A percentile compares a stretch with the other conserved stretches of the same genome.
phyloP scores from a whole-genome alignment of 257 asterid species.

The Lycium barbarum region DNA sequence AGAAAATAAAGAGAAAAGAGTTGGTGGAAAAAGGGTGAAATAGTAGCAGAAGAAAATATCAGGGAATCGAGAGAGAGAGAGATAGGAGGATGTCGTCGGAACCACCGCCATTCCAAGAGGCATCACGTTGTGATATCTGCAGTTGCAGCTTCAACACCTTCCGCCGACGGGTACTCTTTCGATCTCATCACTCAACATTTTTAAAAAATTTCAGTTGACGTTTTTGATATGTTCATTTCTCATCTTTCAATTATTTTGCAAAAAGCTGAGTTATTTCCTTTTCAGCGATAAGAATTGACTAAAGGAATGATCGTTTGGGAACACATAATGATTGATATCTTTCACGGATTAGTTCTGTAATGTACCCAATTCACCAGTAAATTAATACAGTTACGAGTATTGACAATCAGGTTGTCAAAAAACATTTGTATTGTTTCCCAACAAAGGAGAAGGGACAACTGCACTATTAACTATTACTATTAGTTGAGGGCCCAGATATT shows the following conservation, averaged over 20 bases:
- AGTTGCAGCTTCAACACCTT: conserved; percentile 94
- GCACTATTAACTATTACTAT: neutral
- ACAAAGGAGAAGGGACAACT: neutral
- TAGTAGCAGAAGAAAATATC: neutral
- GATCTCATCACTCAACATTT: conserved; percentile 16
- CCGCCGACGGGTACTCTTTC: conserved; percentile 80
- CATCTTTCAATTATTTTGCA: neutral
- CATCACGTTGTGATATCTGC: conserved; percentile 94
- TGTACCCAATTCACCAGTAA: neutral
- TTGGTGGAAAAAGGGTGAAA: neutral
- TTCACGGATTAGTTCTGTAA: neutral
- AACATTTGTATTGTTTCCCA: neutral
- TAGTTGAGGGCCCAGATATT: neutral
- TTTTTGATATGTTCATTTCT: neutral
- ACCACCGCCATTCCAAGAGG: conserved; percentile 85
- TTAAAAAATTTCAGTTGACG: neutral
- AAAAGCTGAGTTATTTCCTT: neutral
- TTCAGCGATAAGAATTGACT: neutral
- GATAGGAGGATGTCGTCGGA: conserved; percentile 54
- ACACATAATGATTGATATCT: neutral
- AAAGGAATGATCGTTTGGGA: neutral
- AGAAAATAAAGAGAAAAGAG: too few relatives aligned
- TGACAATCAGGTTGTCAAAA: neutral
- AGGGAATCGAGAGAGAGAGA: neutral
- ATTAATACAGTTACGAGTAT: conserved; percentile 9